Percentiles rank a stretch among this genome's conserved stretches.
phyloP scores from a whole-genome alignment of 2,329 filamentous ascomycete genomes.

The Ceratocystis cacaofunesta region DNA sequence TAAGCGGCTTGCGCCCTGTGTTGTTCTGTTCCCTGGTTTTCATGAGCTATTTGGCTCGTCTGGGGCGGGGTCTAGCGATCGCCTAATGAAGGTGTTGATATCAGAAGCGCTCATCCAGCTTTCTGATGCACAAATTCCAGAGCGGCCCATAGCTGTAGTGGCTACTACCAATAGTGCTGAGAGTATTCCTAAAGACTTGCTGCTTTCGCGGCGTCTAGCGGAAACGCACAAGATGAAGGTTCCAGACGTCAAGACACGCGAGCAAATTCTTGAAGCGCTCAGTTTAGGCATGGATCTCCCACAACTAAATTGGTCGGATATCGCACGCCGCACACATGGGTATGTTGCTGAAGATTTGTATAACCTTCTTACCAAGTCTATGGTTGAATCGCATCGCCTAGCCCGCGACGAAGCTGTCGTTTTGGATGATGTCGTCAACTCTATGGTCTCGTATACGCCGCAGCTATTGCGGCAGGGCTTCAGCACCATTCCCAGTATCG shows the following conservation, averaged over 20 bases:
- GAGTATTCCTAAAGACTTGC: slow-evolving; percentile 64
- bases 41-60: slow-evolving; percentile 35
- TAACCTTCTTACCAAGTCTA: slow-evolving; percentile 38
- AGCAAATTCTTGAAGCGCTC: slow-evolving; percentile 61
- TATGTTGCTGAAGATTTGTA: slow-evolving; percentile 86
- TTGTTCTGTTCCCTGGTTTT: slow-evolving; percentile 86
- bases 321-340: slow-evolving; percentile 77
- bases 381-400: slow-evolving; percentile 6
- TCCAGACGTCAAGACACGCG: slow-evolving; percentile 62
- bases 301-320: slow-evolving; percentile 52
- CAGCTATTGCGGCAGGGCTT: slow-evolving; percentile 81
- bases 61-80: slow-evolving; percentile 46
- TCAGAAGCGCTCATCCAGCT: slow-evolving; percentile 12
- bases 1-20: slow-evolving; percentile 66
- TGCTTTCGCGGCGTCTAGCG: slow-evolving; percentile 62
- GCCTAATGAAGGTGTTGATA: slow-evolving; percentile 34
- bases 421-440: slow-evolving; percentile 50
- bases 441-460: slow-evolving; percentile 47
- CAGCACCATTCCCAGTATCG: slow-evolving; percentile 82
- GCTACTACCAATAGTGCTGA: slow-evolving; percentile 84
- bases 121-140: slow-evolving; percentile 7
- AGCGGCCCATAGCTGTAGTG: slow-evolving; percentile 61
- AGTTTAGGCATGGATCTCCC: slow-evolving; percentile 50
- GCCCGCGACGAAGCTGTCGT: slow-evolving; percentile 17
- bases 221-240: slow-evolving; percentile 78